Conservation (phyloP, 805 yeast genomes). For the Metschnikowia picachoensis region DNA sequence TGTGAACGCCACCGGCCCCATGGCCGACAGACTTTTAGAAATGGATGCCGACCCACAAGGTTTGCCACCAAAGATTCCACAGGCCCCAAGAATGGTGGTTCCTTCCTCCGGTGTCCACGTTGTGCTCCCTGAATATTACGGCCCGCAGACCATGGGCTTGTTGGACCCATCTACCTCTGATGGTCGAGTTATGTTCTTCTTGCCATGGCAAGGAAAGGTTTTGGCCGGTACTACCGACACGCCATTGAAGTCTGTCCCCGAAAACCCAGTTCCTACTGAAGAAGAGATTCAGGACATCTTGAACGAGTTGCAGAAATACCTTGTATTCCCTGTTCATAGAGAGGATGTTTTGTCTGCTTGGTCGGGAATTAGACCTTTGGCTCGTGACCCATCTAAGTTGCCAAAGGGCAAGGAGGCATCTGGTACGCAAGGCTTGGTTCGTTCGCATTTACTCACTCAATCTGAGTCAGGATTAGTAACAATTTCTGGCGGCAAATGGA, state of each 20-base stretch:
- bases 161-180: conserved; percentile 90
- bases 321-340: conserved; percentile 83
- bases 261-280: conserved; percentile 79
- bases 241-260: conserved; percentile 67
- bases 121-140: conserved; percentile 86
- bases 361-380: conserved; percentile 96
- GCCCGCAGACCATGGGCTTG: conserved; percentile 83
- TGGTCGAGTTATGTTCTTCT: conserved; percentile 93
- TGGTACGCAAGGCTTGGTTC: conserved; percentile 83
- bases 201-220: conserved; percentile 98
- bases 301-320: conserved; percentile 83
- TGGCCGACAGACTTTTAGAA: conserved; percentile 76
- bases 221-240: conserved; percentile 96
- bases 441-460: conserved; percentile 77
- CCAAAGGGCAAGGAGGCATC: conserved; percentile 41
- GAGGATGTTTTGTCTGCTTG: conserved; percentile 92
- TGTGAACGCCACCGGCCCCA: conserved; percentile 94
- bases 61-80: conserved; percentile 49
- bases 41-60: conserved; percentile 77
- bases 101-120: conserved; percentile 95
- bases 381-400: conserved; percentile 65
- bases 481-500: conserved; percentile 97
- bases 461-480: conserved; percentile 78
- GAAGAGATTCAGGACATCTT: conserved; percentile 85
- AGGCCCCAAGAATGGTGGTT: conserved; percentile 75